Evolutionary conservation across 1,284 basidiomycete genomes (phyloP), one percentile per base, ranked within the genome.

Genomic region (Sanguinoderma infundibulare): DNA sequence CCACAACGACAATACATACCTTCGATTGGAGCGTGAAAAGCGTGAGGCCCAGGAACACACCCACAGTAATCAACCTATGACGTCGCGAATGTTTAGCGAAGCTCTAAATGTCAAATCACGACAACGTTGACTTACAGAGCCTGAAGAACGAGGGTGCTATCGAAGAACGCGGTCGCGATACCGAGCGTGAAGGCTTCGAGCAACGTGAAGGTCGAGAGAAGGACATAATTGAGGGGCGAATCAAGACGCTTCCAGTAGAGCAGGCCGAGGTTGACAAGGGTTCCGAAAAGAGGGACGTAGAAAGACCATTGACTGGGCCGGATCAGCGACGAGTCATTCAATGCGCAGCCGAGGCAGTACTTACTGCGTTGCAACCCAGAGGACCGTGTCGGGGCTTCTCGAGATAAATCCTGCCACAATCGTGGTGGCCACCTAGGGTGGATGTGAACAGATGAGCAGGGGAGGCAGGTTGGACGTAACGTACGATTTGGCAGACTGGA

Each of bases 181-280:
- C 94, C 94, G 56, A 97, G 79, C 1, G 90, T 89, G 71, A 92
- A 88, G 2, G 91, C 88, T 74, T 95, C 93, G 76, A 93, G 77
- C 32, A 89, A 70, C 7, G 94, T 95, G 76, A 95, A 95, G 0
- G 87, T 83, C 26, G 86, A 84, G 39, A 97, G 81, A 15, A 96
- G 80, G 53, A 91, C 78, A 55, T 95, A 81, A 77, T 97, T 97
- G 74, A 84, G 78, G 15, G 95, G 94, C 73, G 93, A 87, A 72
- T 83, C 87, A 77, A 95, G 92, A 63, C 94, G 89, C 76, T 96
- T 95, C 90, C 91, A 95, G 79, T 86, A 95, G 15, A 95, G 80
- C 47, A 93, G 75, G 4, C 87, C 87, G 47, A 96, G 85, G 64
- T 89, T 89, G 70, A 92, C 74, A 42, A 96, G 75, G 20, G 91